Conservation (phyloP, 2,329 filamentous ascomycete species). For the Xylaria sp. region DNA sequence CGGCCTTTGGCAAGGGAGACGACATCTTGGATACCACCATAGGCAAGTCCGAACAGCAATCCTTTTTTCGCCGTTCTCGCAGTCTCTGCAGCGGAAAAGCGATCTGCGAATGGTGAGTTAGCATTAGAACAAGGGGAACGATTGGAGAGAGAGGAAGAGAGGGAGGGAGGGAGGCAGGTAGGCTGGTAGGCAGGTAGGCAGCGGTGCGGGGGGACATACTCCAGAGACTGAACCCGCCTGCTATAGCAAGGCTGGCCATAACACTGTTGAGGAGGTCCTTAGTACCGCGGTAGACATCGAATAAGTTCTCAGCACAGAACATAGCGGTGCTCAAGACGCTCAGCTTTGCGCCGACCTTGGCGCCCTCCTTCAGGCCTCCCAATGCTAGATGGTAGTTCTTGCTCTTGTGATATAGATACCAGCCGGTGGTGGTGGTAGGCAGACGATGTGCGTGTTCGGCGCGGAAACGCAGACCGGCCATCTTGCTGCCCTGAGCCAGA, state of each 20-base stretch:
- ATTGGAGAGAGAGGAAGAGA: conserved; percentile 1
- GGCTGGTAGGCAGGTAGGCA: neutral
- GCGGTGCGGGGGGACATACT: conserved; percentile 57
- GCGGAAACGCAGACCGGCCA: conserved; percentile 80
- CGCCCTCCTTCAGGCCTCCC: conserved; percentile 76
- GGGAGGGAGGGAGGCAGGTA: neutral
- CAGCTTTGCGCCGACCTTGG: conserved; percentile 72
- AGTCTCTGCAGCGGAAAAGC: conserved; percentile 76
- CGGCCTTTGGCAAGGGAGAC: conserved; percentile 71
- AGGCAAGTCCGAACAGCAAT: conserved; percentile 75
- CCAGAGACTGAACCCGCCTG: conserved; percentile 84
- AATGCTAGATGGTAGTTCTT: conserved; percentile 90
- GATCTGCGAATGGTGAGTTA: conserved; percentile 54
- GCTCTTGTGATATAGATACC: conserved; percentile 98
- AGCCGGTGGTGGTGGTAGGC: conserved; percentile 78
- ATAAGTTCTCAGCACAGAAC: conserved; percentile 80
- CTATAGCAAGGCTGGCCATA: conserved; percentile 79
- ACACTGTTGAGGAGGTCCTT: conserved; percentile 82
- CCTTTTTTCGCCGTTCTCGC: conserved; percentile 80
- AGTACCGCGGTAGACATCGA: conserved; percentile 71
- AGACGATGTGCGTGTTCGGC: conserved; percentile 96
- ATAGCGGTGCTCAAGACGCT: conserved; percentile 76
- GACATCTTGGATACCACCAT: conserved; percentile 79
- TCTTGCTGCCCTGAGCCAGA: conserved; percentile 70
- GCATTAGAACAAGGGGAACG: conserved; percentile 1